These are phyloP conservation scores for Lepidium africanum DNA, from an alignment of 345 rosid genomes.

Conservation along the genomic window DNA sequence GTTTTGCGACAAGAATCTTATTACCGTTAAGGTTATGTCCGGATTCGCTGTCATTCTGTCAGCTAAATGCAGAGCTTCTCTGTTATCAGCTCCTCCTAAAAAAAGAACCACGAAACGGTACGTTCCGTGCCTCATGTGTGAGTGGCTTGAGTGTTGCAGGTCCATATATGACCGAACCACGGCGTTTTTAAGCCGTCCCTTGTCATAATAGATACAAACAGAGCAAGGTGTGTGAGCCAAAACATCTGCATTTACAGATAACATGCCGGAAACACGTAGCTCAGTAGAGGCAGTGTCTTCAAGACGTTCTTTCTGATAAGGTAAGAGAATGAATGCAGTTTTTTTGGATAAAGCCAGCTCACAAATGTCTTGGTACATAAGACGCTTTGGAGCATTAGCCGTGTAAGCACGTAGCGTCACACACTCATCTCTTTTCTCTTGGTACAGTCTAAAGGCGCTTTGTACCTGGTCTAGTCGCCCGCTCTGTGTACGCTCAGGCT, in stretches of 20 bases:
- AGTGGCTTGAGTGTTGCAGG: not conserved
- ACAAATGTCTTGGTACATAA: constrained; percentile 73
- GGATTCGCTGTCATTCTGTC: constrained; percentile 48
- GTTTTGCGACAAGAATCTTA: constrained; percentile 49
- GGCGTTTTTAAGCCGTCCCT: constrained; percentile 29
- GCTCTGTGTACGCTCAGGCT: not conserved
- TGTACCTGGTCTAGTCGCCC: constrained; percentile 27
- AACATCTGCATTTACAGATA: constrained; percentile 34
- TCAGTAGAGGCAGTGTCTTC: constrained; percentile 23
- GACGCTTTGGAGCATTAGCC: constrained; percentile 36
- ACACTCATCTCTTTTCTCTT: constrained; percentile 26
- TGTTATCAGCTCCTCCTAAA: constrained; percentile 69
- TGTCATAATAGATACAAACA: constrained; percentile 53
- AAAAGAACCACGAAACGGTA: constrained; percentile 42
- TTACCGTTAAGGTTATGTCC: constrained; percentile 34
- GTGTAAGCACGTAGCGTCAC: constrained; percentile 44
- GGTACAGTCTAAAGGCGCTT: constrained; percentile 36
- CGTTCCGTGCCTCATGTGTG: not conserved
- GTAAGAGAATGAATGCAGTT: constrained; percentile 50
- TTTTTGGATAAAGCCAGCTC: constrained; percentile 47
- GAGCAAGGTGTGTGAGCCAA: constrained; percentile 69
- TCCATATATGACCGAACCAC: not conserved
- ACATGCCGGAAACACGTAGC: constrained; percentile 19
- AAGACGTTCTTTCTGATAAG: constrained; percentile 36
- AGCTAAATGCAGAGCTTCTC: constrained; percentile 61